Conservation (phyloP, 2,329 filamentous ascomycete genomes). For the Elsinoe batatas region DNA sequence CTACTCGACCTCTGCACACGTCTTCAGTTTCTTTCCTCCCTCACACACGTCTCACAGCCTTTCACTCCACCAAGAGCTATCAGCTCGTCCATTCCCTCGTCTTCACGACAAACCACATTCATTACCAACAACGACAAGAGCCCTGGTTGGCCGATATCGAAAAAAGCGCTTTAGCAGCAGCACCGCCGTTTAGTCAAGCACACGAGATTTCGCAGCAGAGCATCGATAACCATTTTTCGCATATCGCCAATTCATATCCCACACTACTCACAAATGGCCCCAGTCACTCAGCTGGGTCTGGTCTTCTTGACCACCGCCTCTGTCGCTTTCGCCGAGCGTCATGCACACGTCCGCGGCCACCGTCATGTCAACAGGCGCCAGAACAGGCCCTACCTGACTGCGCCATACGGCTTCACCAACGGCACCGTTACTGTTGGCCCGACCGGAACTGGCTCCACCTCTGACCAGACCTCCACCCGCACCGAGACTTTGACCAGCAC, state of each 20-base stretch:
- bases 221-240: not conserved
- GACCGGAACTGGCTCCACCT: not conserved
- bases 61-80: conserved; percentile 5
- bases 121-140: not conserved
- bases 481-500: conserved; percentile 11
- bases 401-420: conserved; percentile 10
- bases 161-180: conserved; percentile 9
- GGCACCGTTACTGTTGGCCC: conserved; percentile 1
- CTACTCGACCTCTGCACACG: conserved; percentile 1
- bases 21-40: conserved; percentile 2
- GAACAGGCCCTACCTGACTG: not conserved
- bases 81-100: conserved; percentile 13
- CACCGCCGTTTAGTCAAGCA: conserved; percentile 3
- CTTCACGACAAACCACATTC: conserved; percentile 10
- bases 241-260: not conserved
- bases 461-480: conserved; percentile 5
- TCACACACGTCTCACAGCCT: conserved; percentile 6
- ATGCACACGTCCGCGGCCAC: conserved; percentile 1
- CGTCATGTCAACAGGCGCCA: conserved; percentile 5
- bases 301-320: conserved; percentile 11
- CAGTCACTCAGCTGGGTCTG: conserved; percentile 10
- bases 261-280: conserved; percentile 1
- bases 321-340: conserved; percentile 7
- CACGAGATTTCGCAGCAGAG: not conserved
- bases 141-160: conserved; percentile 11